phyloP scores from a whole-genome alignment of 495 filamentous ascomycete species.

The Amniculicola lignicola region DNA sequence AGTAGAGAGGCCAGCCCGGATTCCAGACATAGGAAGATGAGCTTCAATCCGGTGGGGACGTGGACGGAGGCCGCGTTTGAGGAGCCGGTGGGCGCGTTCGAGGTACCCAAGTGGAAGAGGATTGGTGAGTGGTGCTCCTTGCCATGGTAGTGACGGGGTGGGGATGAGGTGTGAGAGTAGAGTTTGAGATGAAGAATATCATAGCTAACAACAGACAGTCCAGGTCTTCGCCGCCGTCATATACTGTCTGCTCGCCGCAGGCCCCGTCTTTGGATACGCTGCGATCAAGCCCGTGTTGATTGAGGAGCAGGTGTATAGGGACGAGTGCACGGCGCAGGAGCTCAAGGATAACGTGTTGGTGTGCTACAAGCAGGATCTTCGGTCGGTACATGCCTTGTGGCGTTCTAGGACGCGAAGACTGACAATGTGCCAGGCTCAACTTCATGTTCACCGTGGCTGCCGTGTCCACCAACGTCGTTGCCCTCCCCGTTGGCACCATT shows the following conservation, averaged over 20 bases:
- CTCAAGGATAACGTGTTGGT: conserved; percentile 59
- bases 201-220: conserved; percentile 38
- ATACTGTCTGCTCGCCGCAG: conserved; percentile 79
- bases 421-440: conserved; percentile 53
- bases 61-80: conserved; percentile 37
- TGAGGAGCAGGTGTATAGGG: conserved; percentile 67
- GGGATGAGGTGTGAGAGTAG: too few species aligned
- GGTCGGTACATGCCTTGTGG: conserved; percentile 42
- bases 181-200: neutral
- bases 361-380: conserved; percentile 71
- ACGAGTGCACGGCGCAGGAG: conserved; percentile 59
- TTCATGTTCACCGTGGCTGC: conserved; percentile 94
- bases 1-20: conserved; percentile 31
- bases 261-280: conserved; percentile 79
- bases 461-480: conserved; percentile 78
- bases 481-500: conserved; percentile 80
- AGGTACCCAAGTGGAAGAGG: conserved; percentile 53
- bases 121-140: conserved; percentile 41
- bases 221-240: conserved; percentile 66
- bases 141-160: too few species aligned
- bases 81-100: conserved; percentile 42
- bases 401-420: neutral
- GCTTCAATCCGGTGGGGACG: conserved; percentile 43
- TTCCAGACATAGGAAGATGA: conserved; percentile 39
- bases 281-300: conserved; percentile 81